Conservation (phyloP, 805 yeast genomes). For the Saccharomycopsis oosterbeekiorum region DNA sequence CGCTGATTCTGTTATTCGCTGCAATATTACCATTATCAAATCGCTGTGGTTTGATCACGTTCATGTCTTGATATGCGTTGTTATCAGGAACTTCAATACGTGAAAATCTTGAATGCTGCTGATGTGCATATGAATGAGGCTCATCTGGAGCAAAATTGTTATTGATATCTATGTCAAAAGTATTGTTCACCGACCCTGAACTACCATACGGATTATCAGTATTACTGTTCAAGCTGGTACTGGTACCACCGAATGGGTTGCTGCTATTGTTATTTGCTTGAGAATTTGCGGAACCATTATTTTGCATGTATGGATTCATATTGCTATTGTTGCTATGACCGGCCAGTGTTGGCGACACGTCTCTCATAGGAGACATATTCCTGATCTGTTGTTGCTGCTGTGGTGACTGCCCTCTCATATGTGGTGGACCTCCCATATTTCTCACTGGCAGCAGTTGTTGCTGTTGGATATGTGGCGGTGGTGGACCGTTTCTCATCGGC, state of each 20-base stretch:
- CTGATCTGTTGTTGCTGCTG: neutral
- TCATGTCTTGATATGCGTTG: neutral
- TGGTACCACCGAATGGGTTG: neutral
- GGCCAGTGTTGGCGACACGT: neutral
- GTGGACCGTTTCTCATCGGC: neutral
- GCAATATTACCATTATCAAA: constrained; percentile 3
- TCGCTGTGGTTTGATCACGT: neutral
- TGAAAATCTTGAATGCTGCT: neutral
- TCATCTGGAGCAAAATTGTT: neutral
- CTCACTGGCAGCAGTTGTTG: constrained; percentile 1
- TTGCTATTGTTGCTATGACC: neutral
- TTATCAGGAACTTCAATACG: neutral
- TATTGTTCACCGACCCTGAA: neutral
- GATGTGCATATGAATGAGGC: neutral
- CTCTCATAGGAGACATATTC: constrained; percentile 3
- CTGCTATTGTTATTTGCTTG: neutral
- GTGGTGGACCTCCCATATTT: neutral
- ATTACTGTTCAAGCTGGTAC: neutral
- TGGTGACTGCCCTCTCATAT: neutral
- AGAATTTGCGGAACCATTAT: neutral
- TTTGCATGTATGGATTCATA: constrained; percentile 1
- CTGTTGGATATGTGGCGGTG: neutral
- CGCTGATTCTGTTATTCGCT: constrained; percentile 1
- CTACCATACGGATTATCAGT: constrained; percentile 2
- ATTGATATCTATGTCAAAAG: neutral